Percentiles rank a stretch among this genome's conserved stretches.
Evolutionary conservation across 306 rosid genomes (phyloP).

Genomic region (Abrus precatorius): DNA sequence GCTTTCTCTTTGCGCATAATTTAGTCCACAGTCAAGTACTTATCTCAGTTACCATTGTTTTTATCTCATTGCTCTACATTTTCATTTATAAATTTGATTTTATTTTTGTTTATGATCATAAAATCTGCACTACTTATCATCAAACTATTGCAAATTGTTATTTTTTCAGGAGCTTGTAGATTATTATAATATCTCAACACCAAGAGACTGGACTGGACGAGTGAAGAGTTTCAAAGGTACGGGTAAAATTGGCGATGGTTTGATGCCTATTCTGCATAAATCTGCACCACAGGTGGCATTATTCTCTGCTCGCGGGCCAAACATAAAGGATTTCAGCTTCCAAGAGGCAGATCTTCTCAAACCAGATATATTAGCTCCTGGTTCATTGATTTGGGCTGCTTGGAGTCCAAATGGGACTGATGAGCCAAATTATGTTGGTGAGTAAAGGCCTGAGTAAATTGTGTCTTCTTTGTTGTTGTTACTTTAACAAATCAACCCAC

Average conservation of each 20-base stretch:
- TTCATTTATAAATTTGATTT: neutral
- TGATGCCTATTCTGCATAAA: constrained; percentile 88
- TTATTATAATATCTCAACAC: constrained; percentile 86
- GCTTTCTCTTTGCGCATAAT: constrained; percentile 15
- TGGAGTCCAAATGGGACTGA: constrained; percentile 99
- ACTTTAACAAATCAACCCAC: constrained; percentile 17
- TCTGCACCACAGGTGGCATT: constrained; percentile 99
- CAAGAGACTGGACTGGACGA: constrained; percentile 98
- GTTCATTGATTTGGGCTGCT: constrained; percentile 98
- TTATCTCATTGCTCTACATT: constrained; percentile 29
- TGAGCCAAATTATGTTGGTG: constrained; percentile 89
- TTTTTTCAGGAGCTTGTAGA: constrained; percentile 83
- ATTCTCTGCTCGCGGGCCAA: constrained; percentile 97
- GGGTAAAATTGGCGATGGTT: constrained; percentile 93
- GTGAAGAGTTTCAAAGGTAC: constrained; percentile 85
- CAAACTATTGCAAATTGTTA: constrained; percentile 41
- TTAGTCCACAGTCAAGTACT: constrained; percentile 29
- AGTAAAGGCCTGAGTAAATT: constrained; percentile 31
- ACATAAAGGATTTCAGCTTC: constrained; percentile 90
- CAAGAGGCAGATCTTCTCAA: constrained; percentile 99
- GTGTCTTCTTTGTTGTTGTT: constrained; percentile 35
- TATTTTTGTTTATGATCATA: constrained; percentile 33
- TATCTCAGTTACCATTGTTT: constrained; percentile 25
- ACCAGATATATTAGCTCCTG: constrained; percentile 99
- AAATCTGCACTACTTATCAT: constrained; percentile 23